phyloP scores from a whole-genome alignment of 495 filamentous ascomycete genomes.

The Aspergillus hancockii region DNA sequence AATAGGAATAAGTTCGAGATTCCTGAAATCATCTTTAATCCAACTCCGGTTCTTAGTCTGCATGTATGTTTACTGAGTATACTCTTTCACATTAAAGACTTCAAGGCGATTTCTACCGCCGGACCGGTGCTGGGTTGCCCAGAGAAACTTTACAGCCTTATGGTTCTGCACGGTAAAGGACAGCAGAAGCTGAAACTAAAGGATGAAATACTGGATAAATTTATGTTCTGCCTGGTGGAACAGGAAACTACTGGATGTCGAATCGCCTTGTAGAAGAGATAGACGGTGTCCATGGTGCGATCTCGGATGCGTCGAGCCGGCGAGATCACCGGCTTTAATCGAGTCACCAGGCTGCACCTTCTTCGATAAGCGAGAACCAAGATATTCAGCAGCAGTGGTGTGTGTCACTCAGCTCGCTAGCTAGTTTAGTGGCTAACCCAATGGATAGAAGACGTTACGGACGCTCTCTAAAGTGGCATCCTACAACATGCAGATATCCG shows the following conservation, averaged over 20 bases:
- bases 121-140: conserved; percentile 25
- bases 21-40: conserved; percentile 36
- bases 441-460: conserved; percentile 29
- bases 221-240: conserved; percentile 24
- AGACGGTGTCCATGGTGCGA: conserved; percentile 19
- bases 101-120: conserved; percentile 25
- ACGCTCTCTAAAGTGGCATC: conserved; percentile 36
- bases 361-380: conserved; percentile 27
- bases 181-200: conserved; percentile 32
- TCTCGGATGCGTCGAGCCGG: conserved; percentile 25
- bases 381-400: conserved; percentile 27
- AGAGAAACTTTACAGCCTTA: conserved; percentile 33
- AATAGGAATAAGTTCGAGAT: conserved; percentile 34
- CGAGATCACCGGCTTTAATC: conserved; percentile 27
- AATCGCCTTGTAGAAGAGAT: conserved; percentile 18
- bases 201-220: conserved; percentile 3
- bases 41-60: conserved; percentile 26
- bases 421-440: conserved; percentile 8
- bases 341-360: conserved; percentile 24
- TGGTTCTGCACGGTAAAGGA: conserved; percentile 28
- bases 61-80: conserved; percentile 27
- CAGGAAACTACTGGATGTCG: conserved; percentile 18
- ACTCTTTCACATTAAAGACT: conserved; percentile 31
- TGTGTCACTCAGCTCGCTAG: conserved; percentile 11
- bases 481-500: conserved; percentile 31